Evolutionary conservation across 2,329 filamentous ascomycete genomes (phyloP).

Genomic region (Fusarium haematococcum): DNA sequence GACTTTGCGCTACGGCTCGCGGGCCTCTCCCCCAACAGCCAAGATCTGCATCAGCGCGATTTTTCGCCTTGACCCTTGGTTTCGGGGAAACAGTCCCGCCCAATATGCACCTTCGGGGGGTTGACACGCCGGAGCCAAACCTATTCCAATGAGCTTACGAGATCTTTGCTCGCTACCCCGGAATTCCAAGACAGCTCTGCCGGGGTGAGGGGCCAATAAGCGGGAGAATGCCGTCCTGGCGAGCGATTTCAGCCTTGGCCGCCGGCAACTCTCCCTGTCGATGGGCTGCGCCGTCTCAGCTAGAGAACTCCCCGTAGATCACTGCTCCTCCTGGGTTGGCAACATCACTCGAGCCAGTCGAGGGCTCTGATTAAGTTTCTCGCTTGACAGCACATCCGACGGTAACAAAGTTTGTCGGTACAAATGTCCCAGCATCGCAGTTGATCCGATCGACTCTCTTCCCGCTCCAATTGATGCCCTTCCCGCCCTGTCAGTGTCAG

Average conservation of each 20-base stretch:
- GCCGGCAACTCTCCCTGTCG: background rate
- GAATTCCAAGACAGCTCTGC: background rate
- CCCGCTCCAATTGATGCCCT: conserved; percentile 19
- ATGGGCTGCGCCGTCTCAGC: conserved; percentile 18
- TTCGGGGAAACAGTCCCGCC: background rate
- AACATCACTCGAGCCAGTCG: background rate
- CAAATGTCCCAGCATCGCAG: background rate
- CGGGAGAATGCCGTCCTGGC: background rate
- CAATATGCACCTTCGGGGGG: conserved; percentile 19
- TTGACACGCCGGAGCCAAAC: background rate
- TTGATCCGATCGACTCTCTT: conserved; percentile 12
- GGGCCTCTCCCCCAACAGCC: background rate
- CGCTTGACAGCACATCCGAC: background rate
- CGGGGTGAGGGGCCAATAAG: background rate
- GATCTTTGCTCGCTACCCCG: background rate
- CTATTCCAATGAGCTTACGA: background rate
- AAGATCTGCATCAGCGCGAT: conserved; percentile 28
- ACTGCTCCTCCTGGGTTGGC: background rate
- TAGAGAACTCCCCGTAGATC: conserved; percentile 19
- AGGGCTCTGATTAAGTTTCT: background rate
- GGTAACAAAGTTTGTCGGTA: conserved; percentile 27
- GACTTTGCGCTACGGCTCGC: conserved; percentile 11
- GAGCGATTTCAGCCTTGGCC: background rate
- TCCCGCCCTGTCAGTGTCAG: background rate
- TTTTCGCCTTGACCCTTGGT: conserved; percentile 9